Evolutionary conservation across 176 grass and related monocot species (phyloP).

Genomic region (Olyra latifolia): DNA sequence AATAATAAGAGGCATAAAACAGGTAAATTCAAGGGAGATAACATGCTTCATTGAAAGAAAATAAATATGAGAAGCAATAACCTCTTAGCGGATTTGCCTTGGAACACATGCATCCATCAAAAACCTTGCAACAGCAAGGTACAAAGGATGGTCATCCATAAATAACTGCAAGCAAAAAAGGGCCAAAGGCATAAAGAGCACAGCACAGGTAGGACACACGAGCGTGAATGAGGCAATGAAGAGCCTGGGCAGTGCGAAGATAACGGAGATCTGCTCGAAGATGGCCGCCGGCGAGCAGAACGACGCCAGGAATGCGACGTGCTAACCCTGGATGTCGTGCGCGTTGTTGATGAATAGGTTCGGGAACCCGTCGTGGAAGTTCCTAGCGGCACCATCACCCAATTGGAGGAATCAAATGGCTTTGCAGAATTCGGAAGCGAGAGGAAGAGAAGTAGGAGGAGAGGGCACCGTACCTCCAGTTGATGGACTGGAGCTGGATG

Average conservation of each 20-base stretch:
- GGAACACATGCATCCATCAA: too few relatives aligned
- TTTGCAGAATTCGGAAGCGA: not conserved
- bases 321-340: constrained; percentile 80
- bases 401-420: not conserved
- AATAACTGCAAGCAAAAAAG: too few relatives aligned
- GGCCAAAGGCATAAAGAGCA: too few relatives aligned
- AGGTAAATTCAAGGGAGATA: too few relatives aligned
- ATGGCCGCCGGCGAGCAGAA: constrained; percentile 87
- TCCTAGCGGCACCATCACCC: constrained; percentile 34
- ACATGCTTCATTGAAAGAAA: too few relatives aligned
- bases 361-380: constrained; percentile 92
- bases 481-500: constrained; percentile 80
- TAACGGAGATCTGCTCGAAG: constrained; percentile 93
- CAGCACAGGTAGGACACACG: too few relatives aligned
- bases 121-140: too few relatives aligned
- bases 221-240: constrained; percentile 92
- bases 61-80: too few relatives aligned
- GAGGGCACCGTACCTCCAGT: constrained; percentile 57
- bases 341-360: constrained; percentile 96
- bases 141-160: too few relatives aligned
- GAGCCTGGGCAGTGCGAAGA: constrained; percentile 85
- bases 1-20: too few relatives aligned
- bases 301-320: constrained; percentile 96
- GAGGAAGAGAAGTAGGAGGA: not conserved
- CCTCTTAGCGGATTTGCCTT: too few relatives aligned